phyloP scores from a whole-genome alignment of 2,329 filamentous ascomycete genomes.

The Fusarium sp. region DNA sequence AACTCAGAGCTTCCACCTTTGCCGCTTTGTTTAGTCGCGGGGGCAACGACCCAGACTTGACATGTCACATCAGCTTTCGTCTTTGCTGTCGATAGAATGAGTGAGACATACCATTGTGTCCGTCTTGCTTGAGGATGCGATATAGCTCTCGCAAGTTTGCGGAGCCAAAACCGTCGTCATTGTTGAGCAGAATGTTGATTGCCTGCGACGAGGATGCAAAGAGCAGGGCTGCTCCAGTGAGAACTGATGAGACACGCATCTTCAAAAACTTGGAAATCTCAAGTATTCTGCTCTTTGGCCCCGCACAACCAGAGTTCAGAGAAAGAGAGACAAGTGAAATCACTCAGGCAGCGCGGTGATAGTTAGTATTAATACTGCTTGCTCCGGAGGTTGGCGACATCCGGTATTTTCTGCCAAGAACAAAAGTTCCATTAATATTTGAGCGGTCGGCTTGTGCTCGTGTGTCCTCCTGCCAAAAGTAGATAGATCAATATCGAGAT shows the following conservation, averaged over 20 bases:
- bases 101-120: conserved; percentile 41
- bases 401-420: too few relatives aligned
- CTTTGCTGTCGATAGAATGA: fast-evolving
- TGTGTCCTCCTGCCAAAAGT: conserved; percentile 32
- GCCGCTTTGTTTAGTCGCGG: conserved; percentile 47
- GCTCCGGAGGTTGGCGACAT: too few relatives aligned
- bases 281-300: too few relatives aligned
- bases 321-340: too few relatives aligned
- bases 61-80: fast-evolving
- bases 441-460: neutral
- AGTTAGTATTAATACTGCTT: too few relatives aligned
- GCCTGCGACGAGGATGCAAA: conserved; percentile 35
- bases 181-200: conserved; percentile 48
- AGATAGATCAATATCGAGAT: neutral
- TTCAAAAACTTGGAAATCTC: neutral
- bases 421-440: too few relatives aligned
- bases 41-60: conserved; percentile 48
- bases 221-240: conserved; percentile 29
- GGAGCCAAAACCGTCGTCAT: conserved; percentile 49
- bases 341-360: too few relatives aligned
- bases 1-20: conserved; percentile 47
- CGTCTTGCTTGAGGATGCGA: conserved; percentile 45
- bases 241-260: conserved; percentile 40
- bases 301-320: too few relatives aligned
- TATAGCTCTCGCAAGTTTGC: conserved; percentile 47